phyloP scores from a whole-genome alignment of 805 yeast species.

The Jamesozyma hellenica region DNA sequence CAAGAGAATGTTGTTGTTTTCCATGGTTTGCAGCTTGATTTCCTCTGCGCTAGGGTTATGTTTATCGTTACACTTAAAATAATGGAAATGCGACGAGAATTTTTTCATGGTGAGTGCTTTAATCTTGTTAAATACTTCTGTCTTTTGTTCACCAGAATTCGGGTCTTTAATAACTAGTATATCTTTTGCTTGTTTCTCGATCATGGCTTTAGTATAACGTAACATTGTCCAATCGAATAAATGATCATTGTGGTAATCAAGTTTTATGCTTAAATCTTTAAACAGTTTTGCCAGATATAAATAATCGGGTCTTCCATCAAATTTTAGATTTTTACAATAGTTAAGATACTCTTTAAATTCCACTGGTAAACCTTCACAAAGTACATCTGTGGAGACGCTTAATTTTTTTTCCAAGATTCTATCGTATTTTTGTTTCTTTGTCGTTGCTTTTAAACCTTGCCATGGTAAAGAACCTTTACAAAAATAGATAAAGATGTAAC shows the following conservation, averaged over 20 bases:
- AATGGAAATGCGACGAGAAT: constrained; percentile 31
- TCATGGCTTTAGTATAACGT: constrained; percentile 28
- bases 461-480: constrained; percentile 95
- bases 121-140: constrained; percentile 28
- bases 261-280: constrained; percentile 79
- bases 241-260: constrained; percentile 85
- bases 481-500: constrained; percentile 88
- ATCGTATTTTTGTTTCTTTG: constrained; percentile 94
- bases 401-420: constrained; percentile 91
- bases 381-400: constrained; percentile 74
- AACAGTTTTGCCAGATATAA: constrained; percentile 77
- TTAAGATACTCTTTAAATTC: constrained; percentile 83
- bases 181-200: constrained; percentile 16
- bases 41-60: constrained; percentile 30
- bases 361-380: constrained; percentile 84
- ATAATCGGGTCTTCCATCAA: constrained; percentile 95
- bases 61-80: constrained; percentile 23
- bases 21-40: constrained; percentile 25
- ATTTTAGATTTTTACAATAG: constrained; percentile 81
- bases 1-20: constrained; percentile 20
- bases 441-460: constrained; percentile 97
- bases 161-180: neutral
- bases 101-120: constrained; percentile 28
- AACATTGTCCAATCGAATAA: constrained; percentile 90
- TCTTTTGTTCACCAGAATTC: constrained; percentile 11